Percentiles rank a stretch among this genome's conserved stretches.
These are phyloP conservation scores for Helotiales sp. DNA, from an alignment of 2,329 filamentous ascomycete genomes.

Conservation along the genomic window DNA sequence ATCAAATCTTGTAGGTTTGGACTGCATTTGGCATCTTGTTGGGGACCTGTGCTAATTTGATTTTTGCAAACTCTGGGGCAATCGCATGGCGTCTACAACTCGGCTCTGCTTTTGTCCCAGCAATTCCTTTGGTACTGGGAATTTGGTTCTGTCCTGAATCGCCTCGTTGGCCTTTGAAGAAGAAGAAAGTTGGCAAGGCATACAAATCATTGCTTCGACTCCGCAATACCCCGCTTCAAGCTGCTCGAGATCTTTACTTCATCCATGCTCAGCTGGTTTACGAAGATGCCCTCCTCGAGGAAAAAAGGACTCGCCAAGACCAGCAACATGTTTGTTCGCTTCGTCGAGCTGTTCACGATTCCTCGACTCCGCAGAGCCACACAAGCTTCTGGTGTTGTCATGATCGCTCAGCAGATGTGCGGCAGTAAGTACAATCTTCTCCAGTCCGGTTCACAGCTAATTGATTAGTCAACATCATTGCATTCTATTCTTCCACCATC, in stretches of 20 bases:
- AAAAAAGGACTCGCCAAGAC: conserved; percentile 43
- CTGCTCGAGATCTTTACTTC: conserved; percentile 62
- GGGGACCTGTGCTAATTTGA: conserved; percentile 39
- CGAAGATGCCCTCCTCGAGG: conserved; percentile 28
- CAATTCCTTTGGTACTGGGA: conserved; percentile 55
- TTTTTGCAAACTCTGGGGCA: conserved; percentile 51
- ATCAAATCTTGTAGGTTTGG: too few species aligned
- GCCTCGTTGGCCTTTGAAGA: conserved; percentile 49
- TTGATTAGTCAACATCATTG: conserved; percentile 59
- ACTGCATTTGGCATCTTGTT: conserved; percentile 62
- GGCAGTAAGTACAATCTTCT: conserved; percentile 13
- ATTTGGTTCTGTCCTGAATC: conserved; percentile 69
- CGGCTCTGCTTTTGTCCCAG: conserved; percentile 62
- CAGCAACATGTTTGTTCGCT: conserved; percentile 60
- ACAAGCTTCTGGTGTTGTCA: conserved; percentile 74
- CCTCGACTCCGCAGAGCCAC: conserved; percentile 71
- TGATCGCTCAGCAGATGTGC: conserved; percentile 50
- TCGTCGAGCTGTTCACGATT: conserved; percentile 67
- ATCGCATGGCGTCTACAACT: conserved; percentile 65
- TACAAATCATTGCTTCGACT: conserved; percentile 60
- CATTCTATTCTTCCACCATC: conserved; percentile 70
- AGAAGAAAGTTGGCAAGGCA: conserved; percentile 45
- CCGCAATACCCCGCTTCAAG: conserved; percentile 58
- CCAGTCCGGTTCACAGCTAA: neutral
- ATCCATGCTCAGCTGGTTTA: conserved; percentile 51